These are phyloP conservation scores for Bipolaris gigantea DNA, from an alignment of 2,329 filamentous ascomycete species.

Conservation along the genomic window DNA sequence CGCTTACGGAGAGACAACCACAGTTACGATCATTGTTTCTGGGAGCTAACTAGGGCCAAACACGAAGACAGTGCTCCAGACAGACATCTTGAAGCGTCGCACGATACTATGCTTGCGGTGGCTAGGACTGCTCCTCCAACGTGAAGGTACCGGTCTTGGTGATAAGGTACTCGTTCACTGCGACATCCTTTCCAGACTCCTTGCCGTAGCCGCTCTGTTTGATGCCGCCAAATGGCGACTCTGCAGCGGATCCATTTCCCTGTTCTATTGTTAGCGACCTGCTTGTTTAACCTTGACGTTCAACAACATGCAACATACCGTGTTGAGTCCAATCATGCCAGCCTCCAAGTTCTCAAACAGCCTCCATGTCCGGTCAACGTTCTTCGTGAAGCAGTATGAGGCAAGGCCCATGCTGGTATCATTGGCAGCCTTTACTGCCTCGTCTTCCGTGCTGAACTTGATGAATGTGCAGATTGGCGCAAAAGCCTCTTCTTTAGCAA, in stretches of 20 bases:
- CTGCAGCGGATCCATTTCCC: constrained; percentile 66
- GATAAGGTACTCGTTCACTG: constrained; percentile 63
- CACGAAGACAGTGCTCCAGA: not conserved
- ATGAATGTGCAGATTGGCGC: constrained; percentile 66
- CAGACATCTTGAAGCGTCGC: not conserved
- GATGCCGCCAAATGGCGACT: constrained; percentile 68
- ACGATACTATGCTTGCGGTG: not conserved
- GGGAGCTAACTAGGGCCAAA: constrained; percentile 1
- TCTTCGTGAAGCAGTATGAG: constrained; percentile 70
- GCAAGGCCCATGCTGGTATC: constrained; percentile 66
- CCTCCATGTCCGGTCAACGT: constrained; percentile 66
- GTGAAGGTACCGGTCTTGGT: constrained; percentile 68
- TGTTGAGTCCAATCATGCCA: constrained; percentile 70
- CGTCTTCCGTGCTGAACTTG: constrained; percentile 66
- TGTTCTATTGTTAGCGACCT: constrained; percentile 12
- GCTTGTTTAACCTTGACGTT: not conserved
- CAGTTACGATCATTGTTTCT: not conserved
- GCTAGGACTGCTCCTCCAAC: constrained; percentile 47
- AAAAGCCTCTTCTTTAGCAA: constrained; percentile 64
- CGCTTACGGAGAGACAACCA: not conserved
- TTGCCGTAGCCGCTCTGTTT: constrained; percentile 71
- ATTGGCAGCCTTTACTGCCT: constrained; percentile 63
- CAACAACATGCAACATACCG: constrained; percentile 45
- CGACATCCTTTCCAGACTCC: constrained; percentile 67
- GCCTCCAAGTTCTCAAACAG: constrained; percentile 69